Base-by-base conservation (phyloP, 495 filamentous ascomycete genomes). In the Haplographium delicatum region DNA sequence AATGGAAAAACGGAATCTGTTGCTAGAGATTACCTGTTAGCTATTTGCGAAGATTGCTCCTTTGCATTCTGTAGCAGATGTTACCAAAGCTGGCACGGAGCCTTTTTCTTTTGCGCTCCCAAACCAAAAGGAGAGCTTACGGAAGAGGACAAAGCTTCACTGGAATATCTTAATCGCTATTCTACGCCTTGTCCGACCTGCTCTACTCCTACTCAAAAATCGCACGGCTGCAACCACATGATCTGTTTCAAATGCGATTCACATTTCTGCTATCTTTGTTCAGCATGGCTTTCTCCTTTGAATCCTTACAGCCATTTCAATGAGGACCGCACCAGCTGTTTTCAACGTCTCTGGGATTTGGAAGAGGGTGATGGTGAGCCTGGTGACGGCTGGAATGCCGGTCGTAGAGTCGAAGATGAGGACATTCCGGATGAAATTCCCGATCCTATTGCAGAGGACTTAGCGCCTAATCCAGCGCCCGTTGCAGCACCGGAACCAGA, bases 221-320 rank as follows among this genome's bases (percentile, higher is more conserved):
- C 82, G 10, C 81, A 88, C 58, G 93, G 93, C 26, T 98, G 93
- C 79, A 98, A 98, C 65, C 93, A 98, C 62, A 98, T 98, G 93
- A 84, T 82, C 13, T 98, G 93, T 64, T 89, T 85, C 65, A 82
- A 85, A 47, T 98, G 93, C 70, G 72, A 80, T 35, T 83, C 88
- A 1, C 93, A 97, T 65, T 98, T 96, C 61, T 98, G 93, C 67
- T 98, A 97, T 60, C 82, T 98, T 5, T 98, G 93, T 64, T 85
- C 85, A 0, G 74, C 80, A 10, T 98, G 89, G 85, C 74, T 98
- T n/a, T 70, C 80, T 16, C 76, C 83, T 2, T 70, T 65, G 15
- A 91, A 96, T 53, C 91, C 93, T 8, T 98, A 96, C 56, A 65
- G 71, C 39, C 93, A 98, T 63, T 98, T 89, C 70, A 96, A 95